Conservation (phyloP, 441 rosid species). For the Hypseocharis bilobata region DNA sequence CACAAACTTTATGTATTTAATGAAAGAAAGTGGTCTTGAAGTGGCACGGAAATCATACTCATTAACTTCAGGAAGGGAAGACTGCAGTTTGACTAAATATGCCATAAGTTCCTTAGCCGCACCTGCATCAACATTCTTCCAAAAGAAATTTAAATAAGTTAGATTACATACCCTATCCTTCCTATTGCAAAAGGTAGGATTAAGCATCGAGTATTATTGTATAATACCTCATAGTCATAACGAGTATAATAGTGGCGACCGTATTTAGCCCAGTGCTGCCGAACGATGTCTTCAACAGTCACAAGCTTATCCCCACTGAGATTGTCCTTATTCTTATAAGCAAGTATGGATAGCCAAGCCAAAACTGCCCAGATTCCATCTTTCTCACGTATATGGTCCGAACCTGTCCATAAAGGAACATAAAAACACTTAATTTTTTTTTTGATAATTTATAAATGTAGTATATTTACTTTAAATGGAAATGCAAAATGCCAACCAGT, state of each 20-base stretch:
- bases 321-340: slow-evolving; percentile 68
- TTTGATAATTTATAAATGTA: neutral
- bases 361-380: slow-evolving; percentile 98
- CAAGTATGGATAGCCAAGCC: slow-evolving; percentile 91
- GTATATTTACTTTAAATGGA: neutral
- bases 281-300: slow-evolving; percentile 84
- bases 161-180: slow-evolving; percentile 11
- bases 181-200: slow-evolving; percentile 1
- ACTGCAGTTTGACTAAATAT: slow-evolving; percentile 64
- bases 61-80: slow-evolving; percentile 67
- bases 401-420: slow-evolving; percentile 44
- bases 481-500: slow-evolving; percentile 47
- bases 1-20: neutral
- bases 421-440: neutral
- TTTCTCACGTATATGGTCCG: slow-evolving; percentile 93
- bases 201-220: neutral
- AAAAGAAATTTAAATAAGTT: slow-evolving; percentile 26
- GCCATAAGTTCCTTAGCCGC: slow-evolving; percentile 88
- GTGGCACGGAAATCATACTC: slow-evolving; percentile 34
- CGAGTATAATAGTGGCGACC: slow-evolving; percentile 97
- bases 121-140: slow-evolving; percentile 82
- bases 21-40: slow-evolving; percentile 1
- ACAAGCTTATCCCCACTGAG: slow-evolving; percentile 61
- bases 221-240: slow-evolving; percentile 81
- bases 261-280: slow-evolving; percentile 73